Conservation (phyloP, 192 early-diverging fungal genomes). For the Phlyctochytrium arcticum region DNA sequence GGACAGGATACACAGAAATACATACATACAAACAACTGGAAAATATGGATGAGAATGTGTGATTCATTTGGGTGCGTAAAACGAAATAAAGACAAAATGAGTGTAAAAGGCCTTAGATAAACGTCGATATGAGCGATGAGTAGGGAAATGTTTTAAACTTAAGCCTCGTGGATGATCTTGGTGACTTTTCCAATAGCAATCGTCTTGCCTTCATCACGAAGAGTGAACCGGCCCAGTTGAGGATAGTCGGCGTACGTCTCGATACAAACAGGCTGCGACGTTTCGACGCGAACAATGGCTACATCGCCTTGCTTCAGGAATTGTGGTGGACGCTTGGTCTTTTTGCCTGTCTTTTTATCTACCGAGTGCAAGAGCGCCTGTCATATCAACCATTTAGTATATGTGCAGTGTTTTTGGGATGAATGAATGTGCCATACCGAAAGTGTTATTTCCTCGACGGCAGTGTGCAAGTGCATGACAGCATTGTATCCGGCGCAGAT, state of each 20-base stretch:
- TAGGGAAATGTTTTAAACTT: too few species aligned
- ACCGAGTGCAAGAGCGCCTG: constrained; percentile 80
- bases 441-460: constrained; percentile 83
- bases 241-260: constrained; percentile 84
- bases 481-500: constrained; percentile 93
- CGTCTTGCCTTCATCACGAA: constrained; percentile 94
- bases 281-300: constrained; percentile 82
- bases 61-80: too few species aligned
- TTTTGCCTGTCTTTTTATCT: constrained; percentile 90
- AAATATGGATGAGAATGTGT: too few species aligned
- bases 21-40: too few species aligned
- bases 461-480: constrained; percentile 88
- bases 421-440: constrained; percentile 36
- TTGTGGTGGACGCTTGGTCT: constrained; percentile 81
- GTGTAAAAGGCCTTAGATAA: too few species aligned
- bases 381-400: constrained; percentile 1
- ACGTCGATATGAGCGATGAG: too few species aligned
- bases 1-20: too few species aligned
- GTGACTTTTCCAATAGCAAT: constrained; percentile 94
- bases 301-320: constrained; percentile 93
- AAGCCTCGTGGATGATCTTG: constrained; percentile 49
- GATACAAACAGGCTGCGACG: constrained; percentile 70
- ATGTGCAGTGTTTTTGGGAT: not conserved
- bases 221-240: constrained; percentile 95
- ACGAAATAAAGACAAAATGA: too few species aligned